phyloP scores from a whole-genome alignment of 768 basidiomycete species.

The Stropharia rugosoannulata region DNA sequence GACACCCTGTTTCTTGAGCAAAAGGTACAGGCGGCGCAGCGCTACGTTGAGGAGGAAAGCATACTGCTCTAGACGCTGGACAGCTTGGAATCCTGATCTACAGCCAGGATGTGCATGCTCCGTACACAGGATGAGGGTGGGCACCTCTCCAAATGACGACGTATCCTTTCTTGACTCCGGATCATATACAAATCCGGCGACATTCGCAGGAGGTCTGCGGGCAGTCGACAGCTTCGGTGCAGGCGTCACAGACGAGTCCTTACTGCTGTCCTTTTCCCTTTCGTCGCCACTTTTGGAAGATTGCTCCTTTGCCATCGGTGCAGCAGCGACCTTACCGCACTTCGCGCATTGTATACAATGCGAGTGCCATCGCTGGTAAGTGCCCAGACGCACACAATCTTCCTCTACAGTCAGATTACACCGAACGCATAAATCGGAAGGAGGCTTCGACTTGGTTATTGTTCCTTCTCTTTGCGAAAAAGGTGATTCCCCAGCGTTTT shows the following conservation, averaged over 20 bases:
- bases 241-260: slow-evolving; percentile 32
- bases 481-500: slow-evolving; percentile 86
- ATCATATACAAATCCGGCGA: slow-evolving; percentile 76
- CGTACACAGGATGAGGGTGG: slow-evolving; percentile 72
- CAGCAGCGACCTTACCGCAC: slow-evolving; percentile 78
- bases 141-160: slow-evolving; percentile 70
- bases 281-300: slow-evolving; percentile 54
- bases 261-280: slow-evolving; percentile 35
- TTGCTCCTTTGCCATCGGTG: slow-evolving; percentile 55
- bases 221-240: slow-evolving; percentile 61
- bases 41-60: slow-evolving; percentile 97
- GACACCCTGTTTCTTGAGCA: slow-evolving; percentile 86
- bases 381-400: slow-evolving; percentile 92
- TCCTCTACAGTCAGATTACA: slow-evolving; percentile 94
- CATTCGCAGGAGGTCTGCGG: slow-evolving; percentile 79
- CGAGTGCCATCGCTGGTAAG: slow-evolving; percentile 97
- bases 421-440: slow-evolving; percentile 88
- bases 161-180: slow-evolving; percentile 66
- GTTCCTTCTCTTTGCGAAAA: slow-evolving; percentile 55
- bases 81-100: slow-evolving; percentile 80
- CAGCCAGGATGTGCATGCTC: slow-evolving; percentile 73
- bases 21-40: slow-evolving; percentile 82
- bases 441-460: slow-evolving; percentile 64
- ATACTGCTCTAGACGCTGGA: slow-evolving; percentile 95
- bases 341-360: slow-evolving; percentile 83